Base-by-base conservation (phyloP, 2,329 filamentous ascomycete genomes). In the Didymella glomerata region DNA sequence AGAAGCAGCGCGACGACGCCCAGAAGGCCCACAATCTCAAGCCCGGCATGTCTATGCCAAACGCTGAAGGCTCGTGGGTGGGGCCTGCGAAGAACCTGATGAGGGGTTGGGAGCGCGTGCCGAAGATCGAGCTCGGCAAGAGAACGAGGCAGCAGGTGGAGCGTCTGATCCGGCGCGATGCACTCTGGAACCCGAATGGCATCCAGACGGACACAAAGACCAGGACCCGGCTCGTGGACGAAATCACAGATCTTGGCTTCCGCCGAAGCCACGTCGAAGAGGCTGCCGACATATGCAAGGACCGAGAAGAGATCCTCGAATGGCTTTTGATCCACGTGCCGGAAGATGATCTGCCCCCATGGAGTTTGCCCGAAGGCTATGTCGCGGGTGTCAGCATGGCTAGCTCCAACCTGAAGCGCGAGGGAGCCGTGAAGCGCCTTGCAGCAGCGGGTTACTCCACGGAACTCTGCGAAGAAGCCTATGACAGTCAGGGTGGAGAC, bases 241-340 rank as follows among this genome's bases (percentile, higher is more conserved):
- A 96, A 68, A 84, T 98, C 34, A 83, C 83, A 22, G 85, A 82
- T n/a, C 84, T 96, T 49, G 93, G 92, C 0, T 99, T 99, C 76
- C 88, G 94, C n/a, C 84, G 83, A 68, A 96, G 90, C 69, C 95
- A 99, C 73, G 86, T 93, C 40, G 88, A 96, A 72, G 95, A 99
- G 78, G 94, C 95, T 9, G 86, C 91, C 1, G 87, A 87, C 44
- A 88, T 93, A 69, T 97, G 93, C 80, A 96, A 94, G 76, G 93
- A 97, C 74, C 85, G 90, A 28, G 93, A 97, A 74, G 95, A 99
- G 78, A 89, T 92, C 16, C 83, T 99, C 2, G 94, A 98, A 76
- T 99, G 95, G 95, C 84, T 99, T 16, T 84, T 99, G 48, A 93
- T 98, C 50, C 94, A 99, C 77, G 93, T 99, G 2, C 95, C 95